These are phyloP conservation scores for Aspergillus texensis DNA, from an alignment of 2,329 filamentous ascomycete genomes.

Conservation along the genomic window DNA sequence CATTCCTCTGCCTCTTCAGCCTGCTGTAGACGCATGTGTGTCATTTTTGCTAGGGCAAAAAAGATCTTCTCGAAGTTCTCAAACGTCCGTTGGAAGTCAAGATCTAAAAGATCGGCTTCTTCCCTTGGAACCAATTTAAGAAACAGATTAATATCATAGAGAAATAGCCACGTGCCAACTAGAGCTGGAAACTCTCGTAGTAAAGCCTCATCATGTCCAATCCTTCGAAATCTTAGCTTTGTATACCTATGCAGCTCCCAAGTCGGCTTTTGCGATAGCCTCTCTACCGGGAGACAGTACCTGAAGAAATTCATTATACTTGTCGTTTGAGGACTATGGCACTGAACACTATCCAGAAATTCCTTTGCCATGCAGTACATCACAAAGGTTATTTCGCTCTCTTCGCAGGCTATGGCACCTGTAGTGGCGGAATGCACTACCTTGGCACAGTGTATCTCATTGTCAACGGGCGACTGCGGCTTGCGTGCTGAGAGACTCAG, in stretches of 20 bases:
- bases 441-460: not conserved
- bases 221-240: not conserved
- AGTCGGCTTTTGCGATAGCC: not conserved
- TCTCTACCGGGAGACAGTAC: not conserved
- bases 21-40: not conserved
- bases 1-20: not conserved
- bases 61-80: not conserved
- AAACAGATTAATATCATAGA: not conserved
- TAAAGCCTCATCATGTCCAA: not conserved
- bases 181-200: not conserved
- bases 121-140: not conserved
- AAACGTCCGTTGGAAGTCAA: not conserved
- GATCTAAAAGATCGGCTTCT: not conserved
- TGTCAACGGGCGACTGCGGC: not conserved
- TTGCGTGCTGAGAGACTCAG: not conserved
- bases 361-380: not conserved
- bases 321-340: not conserved
- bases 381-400: not conserved
- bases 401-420: not conserved
- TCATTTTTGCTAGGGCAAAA: not conserved
- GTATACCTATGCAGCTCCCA: not conserved
- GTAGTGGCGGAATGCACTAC: not conserved
- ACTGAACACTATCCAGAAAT: not conserved
- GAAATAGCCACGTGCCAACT: not conserved
- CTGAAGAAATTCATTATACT: not conserved